Evolutionary conservation across 495 filamentous ascomycete species (phyloP).

Genomic region (Neurospora cerealis): DNA sequence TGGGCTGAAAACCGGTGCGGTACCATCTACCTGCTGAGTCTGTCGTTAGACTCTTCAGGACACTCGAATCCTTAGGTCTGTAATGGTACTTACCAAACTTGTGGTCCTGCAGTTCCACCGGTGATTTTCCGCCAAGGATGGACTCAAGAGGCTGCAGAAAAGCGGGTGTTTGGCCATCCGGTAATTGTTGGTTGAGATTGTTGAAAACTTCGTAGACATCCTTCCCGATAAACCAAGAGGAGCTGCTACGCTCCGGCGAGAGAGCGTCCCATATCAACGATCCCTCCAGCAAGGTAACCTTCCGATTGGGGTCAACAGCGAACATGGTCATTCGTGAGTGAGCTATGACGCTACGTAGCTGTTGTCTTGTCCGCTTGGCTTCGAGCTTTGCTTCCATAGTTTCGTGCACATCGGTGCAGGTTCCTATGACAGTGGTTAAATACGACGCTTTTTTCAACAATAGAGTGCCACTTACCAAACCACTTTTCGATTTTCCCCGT

Average conservation of each 20-base stretch:
- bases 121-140: constrained; percentile 43
- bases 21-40: constrained; percentile 45
- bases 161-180: constrained; percentile 26
- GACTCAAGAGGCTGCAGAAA: constrained; percentile 45
- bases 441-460: not conserved
- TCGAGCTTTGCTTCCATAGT: constrained; percentile 49
- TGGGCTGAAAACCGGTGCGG: constrained; percentile 52
- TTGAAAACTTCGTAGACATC: constrained; percentile 51
- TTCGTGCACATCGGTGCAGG: constrained; percentile 60
- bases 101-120: constrained; percentile 43
- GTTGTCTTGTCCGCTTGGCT: constrained; percentile 48
- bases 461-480: constrained; percentile 41
- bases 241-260: constrained; percentile 12
- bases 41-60: constrained; percentile 7
- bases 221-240: constrained; percentile 40
- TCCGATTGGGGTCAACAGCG: constrained; percentile 46
- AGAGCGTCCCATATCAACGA: constrained; percentile 42
- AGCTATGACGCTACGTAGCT: constrained; percentile 57
- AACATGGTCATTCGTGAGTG: constrained; percentile 61
- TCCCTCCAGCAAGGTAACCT: constrained; percentile 54
- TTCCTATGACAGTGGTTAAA: constrained; percentile 17
- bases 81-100: constrained; percentile 24
- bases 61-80: not conserved
- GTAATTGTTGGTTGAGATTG: constrained; percentile 20
- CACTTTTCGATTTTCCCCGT: constrained; percentile 58